Evolutionary conservation across 1,284 basidiomycete genomes (phyloP), one percentile per base, ranked within the genome.

Genomic region (Malassezia equina): DNA sequence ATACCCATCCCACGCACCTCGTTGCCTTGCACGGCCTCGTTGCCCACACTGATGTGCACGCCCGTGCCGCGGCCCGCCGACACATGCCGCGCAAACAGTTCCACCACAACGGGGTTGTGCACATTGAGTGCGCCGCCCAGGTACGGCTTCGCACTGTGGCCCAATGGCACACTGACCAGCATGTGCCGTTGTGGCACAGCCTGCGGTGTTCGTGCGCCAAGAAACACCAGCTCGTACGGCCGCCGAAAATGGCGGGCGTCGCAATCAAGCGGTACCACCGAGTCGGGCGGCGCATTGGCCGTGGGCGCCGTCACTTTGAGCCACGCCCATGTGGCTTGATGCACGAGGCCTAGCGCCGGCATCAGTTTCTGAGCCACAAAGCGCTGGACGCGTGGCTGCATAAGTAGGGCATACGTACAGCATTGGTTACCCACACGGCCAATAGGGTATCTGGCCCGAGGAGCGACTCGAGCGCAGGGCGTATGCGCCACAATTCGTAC

Each of bases 1-100:
- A 46, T 51, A 46, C 53, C 47, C 32, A 21, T 23, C 31, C 21
- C 32, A 39, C 49, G 32, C 55, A 59, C 44, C 24, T 34, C 33
- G 27, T 55, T 55, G 40, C 45, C 32, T 7, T 31, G 47, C 17
- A 55, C 94, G 73, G 85, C 91, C 62, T 89, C 86, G 68, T 90
- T 89, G 63, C 78, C 90, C 29, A 54, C 55, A 25, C 60, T 58
- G 23, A 50, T 56, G 67, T 61, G 46, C 71, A 68, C 15, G 60
- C 45, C 66, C 0, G 70, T 62, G 28, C 63, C 67, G 1, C 65
- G 61, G 11, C 32, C 32, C n/a, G n/a, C n/a, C 11, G 71, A 64
- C 1, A 63, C 64, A 19, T 67, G 70, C 42, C 67, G 64, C 3
- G 70, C 66, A 48, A 73, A 71, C 17, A 72, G 51, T 24, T 70